phyloP scores from a whole-genome alignment of 1,284 basidiomycete genomes.

The Sporisorium iseilematis-ciliati region DNA sequence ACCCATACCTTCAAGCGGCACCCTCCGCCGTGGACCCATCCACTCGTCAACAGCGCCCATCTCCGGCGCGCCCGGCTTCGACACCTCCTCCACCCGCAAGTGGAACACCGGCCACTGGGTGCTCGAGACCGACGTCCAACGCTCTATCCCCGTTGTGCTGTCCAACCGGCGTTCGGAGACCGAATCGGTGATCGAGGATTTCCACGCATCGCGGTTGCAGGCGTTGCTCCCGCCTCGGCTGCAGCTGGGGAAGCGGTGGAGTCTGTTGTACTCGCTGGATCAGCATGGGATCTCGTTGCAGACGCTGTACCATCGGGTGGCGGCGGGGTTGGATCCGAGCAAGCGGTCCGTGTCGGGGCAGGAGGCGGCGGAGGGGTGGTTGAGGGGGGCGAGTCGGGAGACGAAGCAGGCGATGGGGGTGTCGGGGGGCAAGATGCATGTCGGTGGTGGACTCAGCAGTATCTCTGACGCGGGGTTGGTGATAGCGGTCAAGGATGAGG shows the following conservation, averaged over 20 bases:
- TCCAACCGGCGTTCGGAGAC: constrained; percentile 61
- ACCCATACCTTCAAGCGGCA: constrained; percentile 14
- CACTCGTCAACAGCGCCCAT: constrained; percentile 44
- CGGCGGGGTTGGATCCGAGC: constrained; percentile 41
- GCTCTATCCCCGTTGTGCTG: constrained; percentile 56
- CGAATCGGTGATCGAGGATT: constrained; percentile 51
- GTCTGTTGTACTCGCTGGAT: constrained; percentile 89
- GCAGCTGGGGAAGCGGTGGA: constrained; percentile 84
- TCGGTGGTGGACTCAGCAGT: constrained; percentile 47
- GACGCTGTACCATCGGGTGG: constrained; percentile 75
- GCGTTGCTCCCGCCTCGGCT: constrained; percentile 79
- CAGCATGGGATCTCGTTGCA: constrained; percentile 93
- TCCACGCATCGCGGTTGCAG: constrained; percentile 62
- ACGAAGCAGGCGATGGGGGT: constrained; percentile 52
- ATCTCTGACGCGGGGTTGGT: constrained; percentile 62
- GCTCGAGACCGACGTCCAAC: constrained; percentile 38
- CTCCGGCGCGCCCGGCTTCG: constrained; percentile 65
- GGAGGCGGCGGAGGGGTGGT: constrained; percentile 53
- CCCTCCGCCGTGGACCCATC: constrained; percentile 26
- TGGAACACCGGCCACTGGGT: constrained; percentile 68
- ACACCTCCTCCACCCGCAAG: constrained; percentile 35
- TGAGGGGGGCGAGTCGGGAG: constrained; percentile 54
- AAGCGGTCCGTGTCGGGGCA: constrained; percentile 14
- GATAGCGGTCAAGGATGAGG: constrained; percentile 59
- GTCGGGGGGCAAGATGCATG: constrained; percentile 20